These are phyloP conservation scores for Nephelium lappaceum DNA, from an alignment of 345 rosid genomes.

Conservation along the genomic window DNA sequence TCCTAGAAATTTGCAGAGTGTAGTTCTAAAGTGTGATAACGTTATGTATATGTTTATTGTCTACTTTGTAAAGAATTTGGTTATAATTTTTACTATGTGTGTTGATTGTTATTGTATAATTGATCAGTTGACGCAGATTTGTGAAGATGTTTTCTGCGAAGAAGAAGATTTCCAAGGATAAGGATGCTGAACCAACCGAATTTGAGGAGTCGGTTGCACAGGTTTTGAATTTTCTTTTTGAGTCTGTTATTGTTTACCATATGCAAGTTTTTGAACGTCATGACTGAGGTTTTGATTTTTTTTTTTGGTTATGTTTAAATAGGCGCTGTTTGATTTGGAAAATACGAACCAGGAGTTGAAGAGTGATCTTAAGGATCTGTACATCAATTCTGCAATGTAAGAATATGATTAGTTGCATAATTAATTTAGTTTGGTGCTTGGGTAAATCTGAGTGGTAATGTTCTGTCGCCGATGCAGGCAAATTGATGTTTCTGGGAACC, in stretches of 20 bases:
- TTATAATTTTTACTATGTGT: not conserved
- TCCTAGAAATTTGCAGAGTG: not conserved
- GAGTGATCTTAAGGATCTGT: conserved; percentile 86
- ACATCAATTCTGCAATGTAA: conserved; percentile 73
- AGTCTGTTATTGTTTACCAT: not conserved
- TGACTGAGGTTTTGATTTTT: conserved; percentile 3
- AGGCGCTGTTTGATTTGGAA: conserved; percentile 90
- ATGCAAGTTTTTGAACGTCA: not conserved
- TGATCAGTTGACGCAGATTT: not conserved
- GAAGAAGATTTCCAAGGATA: conserved; percentile 81
- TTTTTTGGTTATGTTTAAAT: not conserved
- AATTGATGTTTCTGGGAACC: conserved; percentile 73
- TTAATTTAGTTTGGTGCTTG: not conserved
- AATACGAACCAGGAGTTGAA: conserved; percentile 76
- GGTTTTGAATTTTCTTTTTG: conserved; percentile 34
- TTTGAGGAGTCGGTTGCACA: conserved; percentile 89
- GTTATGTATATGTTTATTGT: no score
- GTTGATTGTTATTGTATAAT: not conserved
- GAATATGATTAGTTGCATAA: conserved; percentile 20
- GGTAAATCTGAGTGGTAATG: not conserved
- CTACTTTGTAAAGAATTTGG: no score
- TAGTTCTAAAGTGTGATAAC: not conserved
- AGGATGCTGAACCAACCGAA: conserved; percentile 75
- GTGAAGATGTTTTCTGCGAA: conserved; percentile 69
- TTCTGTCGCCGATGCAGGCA: conserved; percentile 47